Evolutionary conservation across 306 rosid genomes (phyloP).

Genomic region (Oxytropis ochrocephala): DNA sequence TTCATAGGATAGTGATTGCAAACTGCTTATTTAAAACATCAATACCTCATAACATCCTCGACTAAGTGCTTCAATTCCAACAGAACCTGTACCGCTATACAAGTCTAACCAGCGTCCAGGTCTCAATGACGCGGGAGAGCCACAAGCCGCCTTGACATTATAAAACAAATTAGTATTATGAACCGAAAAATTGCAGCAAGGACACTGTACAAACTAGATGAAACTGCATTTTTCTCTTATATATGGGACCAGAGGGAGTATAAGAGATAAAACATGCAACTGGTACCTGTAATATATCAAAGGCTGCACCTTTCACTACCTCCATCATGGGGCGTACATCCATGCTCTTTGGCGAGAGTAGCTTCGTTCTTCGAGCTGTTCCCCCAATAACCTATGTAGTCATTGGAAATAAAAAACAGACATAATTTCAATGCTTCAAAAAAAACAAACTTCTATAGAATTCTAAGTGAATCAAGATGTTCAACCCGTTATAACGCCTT

Average conservation of each 20-base stretch:
- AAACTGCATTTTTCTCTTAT: no score
- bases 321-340: slow-evolving; percentile 99
- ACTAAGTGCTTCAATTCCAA: slow-evolving; percentile 95
- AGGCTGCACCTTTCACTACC: slow-evolving; percentile 95
- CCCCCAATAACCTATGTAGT: slow-evolving; percentile 77
- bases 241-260: no score
- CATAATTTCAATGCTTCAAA: not conserved
- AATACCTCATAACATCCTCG: slow-evolving; percentile 91
- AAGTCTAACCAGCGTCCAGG: slow-evolving; percentile 98
- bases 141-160: slow-evolving; percentile 79
- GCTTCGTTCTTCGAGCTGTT: slow-evolving; percentile 75
- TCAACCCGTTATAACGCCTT: not conserved
- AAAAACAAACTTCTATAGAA: not conserved
- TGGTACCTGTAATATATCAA: slow-evolving; percentile 80
- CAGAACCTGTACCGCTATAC: slow-evolving; percentile 97
- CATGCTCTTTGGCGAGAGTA: slow-evolving; percentile 91
- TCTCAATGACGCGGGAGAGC: slow-evolving; percentile 81
- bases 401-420: slow-evolving; percentile 2
- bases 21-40: slow-evolving; percentile 18
- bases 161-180: slow-evolving; percentile 9
- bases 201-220: not conserved
- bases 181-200: not conserved
- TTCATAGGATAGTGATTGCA: not conserved
- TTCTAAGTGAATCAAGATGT: not conserved
- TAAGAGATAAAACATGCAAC: not conserved